A percentile compares a stretch with the other conserved stretches of the same genome.
Conservation (phyloP, 1,284 basidiomycete genomes). For the Gymnopus androsaceus region DNA sequence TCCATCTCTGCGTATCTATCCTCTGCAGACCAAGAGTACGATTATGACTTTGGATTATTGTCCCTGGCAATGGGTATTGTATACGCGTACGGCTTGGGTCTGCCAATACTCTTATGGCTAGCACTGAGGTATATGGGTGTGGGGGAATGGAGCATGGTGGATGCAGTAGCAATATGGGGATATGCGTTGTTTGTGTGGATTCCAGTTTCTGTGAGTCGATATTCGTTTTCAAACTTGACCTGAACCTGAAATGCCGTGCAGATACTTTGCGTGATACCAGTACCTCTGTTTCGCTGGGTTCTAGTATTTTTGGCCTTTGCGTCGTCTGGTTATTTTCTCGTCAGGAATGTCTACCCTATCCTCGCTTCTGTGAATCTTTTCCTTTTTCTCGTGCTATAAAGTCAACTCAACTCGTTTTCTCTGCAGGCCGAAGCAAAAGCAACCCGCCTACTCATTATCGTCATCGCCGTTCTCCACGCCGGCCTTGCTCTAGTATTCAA, state of each 20-base stretch:
- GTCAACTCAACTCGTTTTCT: neutral
- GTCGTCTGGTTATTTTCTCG: constrained; percentile 82
- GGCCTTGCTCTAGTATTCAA: constrained; percentile 83
- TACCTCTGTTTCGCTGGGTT: constrained; percentile 78
- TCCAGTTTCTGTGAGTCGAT: constrained; percentile 66
- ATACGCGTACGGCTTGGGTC: constrained; percentile 81
- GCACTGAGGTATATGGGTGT: constrained; percentile 82
- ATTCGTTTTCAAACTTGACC: neutral
- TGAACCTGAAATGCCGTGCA: constrained; percentile 29
- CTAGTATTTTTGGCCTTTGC: constrained; percentile 72
- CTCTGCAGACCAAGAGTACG: constrained; percentile 53
- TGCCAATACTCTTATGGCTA: constrained; percentile 81
- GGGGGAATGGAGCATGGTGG: constrained; percentile 82
- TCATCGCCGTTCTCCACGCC: constrained; percentile 70
- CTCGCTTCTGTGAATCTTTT: constrained; percentile 70
- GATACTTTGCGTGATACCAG: constrained; percentile 83
- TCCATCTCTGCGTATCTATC: constrained; percentile 84
- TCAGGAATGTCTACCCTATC: constrained; percentile 85
- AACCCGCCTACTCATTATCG: constrained; percentile 75
- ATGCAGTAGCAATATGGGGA: constrained; percentile 76
- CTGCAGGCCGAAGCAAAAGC: constrained; percentile 82
- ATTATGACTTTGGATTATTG: constrained; percentile 84
- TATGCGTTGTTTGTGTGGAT: constrained; percentile 79
- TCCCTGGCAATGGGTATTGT: constrained; percentile 82
- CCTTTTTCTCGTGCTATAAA: neutral